Evolutionary conservation across 164 flowering plant species (phyloP).

Genomic region (Stephania yunnanensis): DNA sequence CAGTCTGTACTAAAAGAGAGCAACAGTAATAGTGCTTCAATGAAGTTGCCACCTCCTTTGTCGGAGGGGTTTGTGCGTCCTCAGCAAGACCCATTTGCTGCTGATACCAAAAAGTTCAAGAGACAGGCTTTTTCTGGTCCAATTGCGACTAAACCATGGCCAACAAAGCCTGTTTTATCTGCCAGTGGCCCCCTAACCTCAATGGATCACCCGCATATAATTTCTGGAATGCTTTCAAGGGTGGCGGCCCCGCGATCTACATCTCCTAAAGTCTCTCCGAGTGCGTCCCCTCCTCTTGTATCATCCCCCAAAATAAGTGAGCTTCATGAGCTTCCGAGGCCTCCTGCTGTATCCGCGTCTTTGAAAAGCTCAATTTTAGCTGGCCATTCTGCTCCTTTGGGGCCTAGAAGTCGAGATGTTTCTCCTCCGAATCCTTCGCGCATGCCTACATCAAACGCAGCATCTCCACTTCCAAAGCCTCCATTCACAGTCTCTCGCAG

Average conservation of each 20-base stretch:
- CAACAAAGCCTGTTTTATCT: conserved; percentile 32
- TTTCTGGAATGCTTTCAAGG: conserved; percentile 44
- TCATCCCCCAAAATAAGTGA: conserved; percentile 83
- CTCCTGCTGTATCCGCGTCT: conserved; percentile 36
- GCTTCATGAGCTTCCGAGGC: conserved; percentile 95
- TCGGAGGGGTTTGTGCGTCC: conserved; percentile 33
- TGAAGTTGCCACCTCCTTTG: conserved; percentile 47
- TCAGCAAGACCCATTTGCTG: conserved; percentile 23
- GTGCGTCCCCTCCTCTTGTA: conserved; percentile 47
- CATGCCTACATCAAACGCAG: conserved; percentile 24
- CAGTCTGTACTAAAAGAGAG: conserved; percentile 65
- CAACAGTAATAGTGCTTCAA: conserved; percentile 36
- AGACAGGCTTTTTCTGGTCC: conserved; percentile 80
- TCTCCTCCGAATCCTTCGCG: conserved; percentile 35
- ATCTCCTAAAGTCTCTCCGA: conserved; percentile 58
- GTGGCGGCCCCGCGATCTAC: conserved; percentile 31
- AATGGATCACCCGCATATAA: conserved; percentile 27
- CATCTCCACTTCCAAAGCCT: conserved; percentile 70
- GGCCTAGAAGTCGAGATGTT: conserved; percentile 32
- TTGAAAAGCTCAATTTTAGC: conserved; percentile 29
- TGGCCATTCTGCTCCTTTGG: conserved; percentile 71
- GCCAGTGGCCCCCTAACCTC: conserved; percentile 41
- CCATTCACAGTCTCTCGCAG: conserved; percentile 62
- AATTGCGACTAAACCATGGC: conserved; percentile 40
- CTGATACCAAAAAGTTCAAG: conserved; percentile 46